phyloP scores from a whole-genome alignment of 1,139 yeast genomes.

The Yamadazyma oceani region DNA sequence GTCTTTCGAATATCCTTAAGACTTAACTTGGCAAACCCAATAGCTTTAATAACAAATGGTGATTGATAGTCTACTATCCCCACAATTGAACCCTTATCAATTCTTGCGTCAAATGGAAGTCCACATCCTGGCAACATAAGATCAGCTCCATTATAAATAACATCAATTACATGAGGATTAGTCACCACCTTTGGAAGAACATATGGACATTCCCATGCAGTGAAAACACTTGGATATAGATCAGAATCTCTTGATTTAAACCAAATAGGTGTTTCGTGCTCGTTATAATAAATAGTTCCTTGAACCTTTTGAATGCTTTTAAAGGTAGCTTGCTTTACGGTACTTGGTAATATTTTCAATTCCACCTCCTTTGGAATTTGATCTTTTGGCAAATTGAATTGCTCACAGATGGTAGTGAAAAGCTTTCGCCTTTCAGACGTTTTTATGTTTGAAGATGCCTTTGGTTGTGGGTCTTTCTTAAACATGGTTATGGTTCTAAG shows the following conservation, averaged over 20 bases:
- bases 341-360: slow-evolving; percentile 54
- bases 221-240: slow-evolving; percentile 69
- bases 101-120: slow-evolving; percentile 63
- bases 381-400: slow-evolving; percentile 45
- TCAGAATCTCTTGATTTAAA: slow-evolving; percentile 57
- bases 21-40: slow-evolving; percentile 65
- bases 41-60: slow-evolving; percentile 70
- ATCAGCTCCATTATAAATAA: slow-evolving; percentile 76
- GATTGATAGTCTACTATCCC: slow-evolving; percentile 64
- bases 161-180: slow-evolving; percentile 66
- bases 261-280: slow-evolving; percentile 69
- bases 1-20: slow-evolving; percentile 44
- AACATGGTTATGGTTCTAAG: too few relatives aligned
- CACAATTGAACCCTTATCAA: slow-evolving; percentile 57
- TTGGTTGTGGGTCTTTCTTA: slow-evolving; percentile 62
- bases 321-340: slow-evolving; percentile 66
- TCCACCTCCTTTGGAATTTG: slow-evolving; percentile 48
- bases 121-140: slow-evolving; percentile 89
- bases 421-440: slow-evolving; percentile 76
- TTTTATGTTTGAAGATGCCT: slow-evolving; percentile 77
- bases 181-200: slow-evolving; percentile 68
- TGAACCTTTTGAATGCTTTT: slow-evolving; percentile 52
- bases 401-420: slow-evolving; percentile 45
- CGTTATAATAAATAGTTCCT: slow-evolving; percentile 68
- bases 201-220: slow-evolving; percentile 69